Percentiles rank a stretch among this genome's conserved stretches.
Conservation (phyloP, 805 yeast genomes). For the Komagataella pastoris region DNA sequence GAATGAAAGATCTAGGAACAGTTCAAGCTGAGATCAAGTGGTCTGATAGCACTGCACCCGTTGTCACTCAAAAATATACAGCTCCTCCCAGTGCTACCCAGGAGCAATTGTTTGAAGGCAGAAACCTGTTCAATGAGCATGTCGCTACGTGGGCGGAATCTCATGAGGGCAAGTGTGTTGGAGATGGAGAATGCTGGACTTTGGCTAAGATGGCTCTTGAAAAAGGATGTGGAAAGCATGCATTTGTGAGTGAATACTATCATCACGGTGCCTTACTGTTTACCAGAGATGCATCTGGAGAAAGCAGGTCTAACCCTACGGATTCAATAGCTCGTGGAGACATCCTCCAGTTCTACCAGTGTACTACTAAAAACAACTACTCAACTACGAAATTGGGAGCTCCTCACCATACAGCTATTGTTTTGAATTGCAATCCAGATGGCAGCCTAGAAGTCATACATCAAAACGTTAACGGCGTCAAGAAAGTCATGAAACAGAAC, state of each 20-base stretch:
- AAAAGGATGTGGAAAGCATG: conserved; percentile 44
- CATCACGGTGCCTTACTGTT: conserved; percentile 29
- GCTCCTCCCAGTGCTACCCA: conserved; percentile 32
- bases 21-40: conserved; percentile 23
- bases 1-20: conserved; percentile 29
- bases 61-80: conserved; percentile 15
- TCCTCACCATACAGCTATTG: conserved; percentile 39
- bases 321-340: conserved; percentile 43
- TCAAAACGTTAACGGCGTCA: conserved; percentile 33
- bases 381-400: conserved; percentile 27
- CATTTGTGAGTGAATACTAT: conserved; percentile 33
- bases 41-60: conserved; percentile 16
- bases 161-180: conserved; percentile 31
- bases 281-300: conserved; percentile 8
- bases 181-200: conserved; percentile 51
- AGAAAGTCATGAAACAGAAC: conserved; percentile 25
- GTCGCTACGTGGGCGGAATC: conserved; percentile 43
- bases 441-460: conserved; percentile 24
- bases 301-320: conserved; percentile 9
- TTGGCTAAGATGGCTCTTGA: conserved; percentile 39
- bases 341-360: conserved; percentile 31
- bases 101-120: conserved; percentile 18
- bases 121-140: conserved; percentile 31
- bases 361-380: conserved; percentile 23
- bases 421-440: conserved; percentile 15